A percentile compares a stretch with the other conserved stretches of the same genome.
Evolutionary conservation across 2,329 filamentous ascomycete genomes (phyloP).

Genomic region (Penicillium sclerotiorum): DNA sequence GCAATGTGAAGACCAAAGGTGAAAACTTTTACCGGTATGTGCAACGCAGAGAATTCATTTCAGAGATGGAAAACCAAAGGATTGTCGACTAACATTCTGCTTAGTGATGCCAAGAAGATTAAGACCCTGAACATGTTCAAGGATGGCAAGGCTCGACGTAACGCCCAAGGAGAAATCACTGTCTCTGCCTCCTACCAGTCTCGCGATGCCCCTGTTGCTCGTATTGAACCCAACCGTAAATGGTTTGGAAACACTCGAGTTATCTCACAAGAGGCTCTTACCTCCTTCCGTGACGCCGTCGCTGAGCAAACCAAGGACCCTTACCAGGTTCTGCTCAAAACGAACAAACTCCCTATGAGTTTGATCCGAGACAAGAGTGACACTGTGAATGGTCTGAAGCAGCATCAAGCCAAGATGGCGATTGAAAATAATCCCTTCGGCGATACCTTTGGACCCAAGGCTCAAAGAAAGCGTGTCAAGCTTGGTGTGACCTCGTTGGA

Average conservation of each 20-base stretch:
- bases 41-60: constrained; percentile 31
- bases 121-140: constrained; percentile 90
- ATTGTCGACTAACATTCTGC: constrained; percentile 19
- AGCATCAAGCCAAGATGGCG: constrained; percentile 91
- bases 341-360: constrained; percentile 95
- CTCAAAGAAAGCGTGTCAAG: constrained; percentile 90
- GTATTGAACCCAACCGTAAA: constrained; percentile 93
- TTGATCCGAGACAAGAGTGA: constrained; percentile 76
- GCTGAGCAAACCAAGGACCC: constrained; percentile 87
- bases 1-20: constrained; percentile 89
- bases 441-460: constrained; percentile 90
- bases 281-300: constrained; percentile 87
- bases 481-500: constrained; percentile 78
- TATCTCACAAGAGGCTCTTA: constrained; percentile 85
- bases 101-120: constrained; percentile 75
- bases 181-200: constrained; percentile 84
- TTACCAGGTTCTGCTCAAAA: constrained; percentile 92
- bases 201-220: constrained; percentile 75
- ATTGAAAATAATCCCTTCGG: constrained; percentile 84
- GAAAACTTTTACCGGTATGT: constrained; percentile 92
- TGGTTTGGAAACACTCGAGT: constrained; percentile 96
- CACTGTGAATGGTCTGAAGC: constrained; percentile 79
- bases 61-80: not conserved
- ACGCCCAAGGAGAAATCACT: constrained; percentile 80
- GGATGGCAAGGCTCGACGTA: constrained; percentile 79